Base-by-base conservation (phyloP, 495 filamentous ascomycete species). In the Lasiosphaeria hispida region DNA sequence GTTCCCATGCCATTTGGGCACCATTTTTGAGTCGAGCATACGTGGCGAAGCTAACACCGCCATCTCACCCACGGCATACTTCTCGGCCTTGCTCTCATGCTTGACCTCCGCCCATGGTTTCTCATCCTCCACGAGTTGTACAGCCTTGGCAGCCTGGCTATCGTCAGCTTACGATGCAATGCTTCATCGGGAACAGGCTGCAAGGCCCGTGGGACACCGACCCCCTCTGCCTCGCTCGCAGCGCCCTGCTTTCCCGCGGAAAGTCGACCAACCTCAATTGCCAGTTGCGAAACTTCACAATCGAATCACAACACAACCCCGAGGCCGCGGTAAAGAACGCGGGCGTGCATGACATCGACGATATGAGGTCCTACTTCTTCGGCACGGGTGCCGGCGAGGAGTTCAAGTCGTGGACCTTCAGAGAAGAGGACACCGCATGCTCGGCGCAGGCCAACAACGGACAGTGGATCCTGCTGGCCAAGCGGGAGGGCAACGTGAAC, bases 401-500 rank as follows among this genome's bases (percentile, higher is more conserved):
- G n/a, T 44, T 44, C n/a, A 44, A 15, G 41, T 2, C 41, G n/a
- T 44, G 41, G 41, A 44, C 10, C 14, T 44, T 44, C n/a, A 6
- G 41, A n/a, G n/a, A 44, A n/a, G 41, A 2, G 6, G 41, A 2
- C n/a, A 13, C 41, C 7, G 41, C 41, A 14, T 44, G 41, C 41
- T 44, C 41, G 41, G 41, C 41, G 10, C 10, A 44, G 41, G 14
- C 41, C 41, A 44, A 44, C 41, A 44, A 44, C n/a, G 41, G 23
- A 2, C 23, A 30, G 23, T 30, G 23, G 11, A 41, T 15, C 10
- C 6, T 48, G 45, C 45, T 48, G 4, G 45, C 30, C 7, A 33
- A 48, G 9, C 45, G 45, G 8, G 45, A 48, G 45, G 45, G 45
- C 45, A 48, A 48, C 45, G 17, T 34, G 1, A 48, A 48, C 18